phyloP scores from a whole-genome alignment of 2,329 filamentous ascomycete species.

The Boeremia exigua region DNA sequence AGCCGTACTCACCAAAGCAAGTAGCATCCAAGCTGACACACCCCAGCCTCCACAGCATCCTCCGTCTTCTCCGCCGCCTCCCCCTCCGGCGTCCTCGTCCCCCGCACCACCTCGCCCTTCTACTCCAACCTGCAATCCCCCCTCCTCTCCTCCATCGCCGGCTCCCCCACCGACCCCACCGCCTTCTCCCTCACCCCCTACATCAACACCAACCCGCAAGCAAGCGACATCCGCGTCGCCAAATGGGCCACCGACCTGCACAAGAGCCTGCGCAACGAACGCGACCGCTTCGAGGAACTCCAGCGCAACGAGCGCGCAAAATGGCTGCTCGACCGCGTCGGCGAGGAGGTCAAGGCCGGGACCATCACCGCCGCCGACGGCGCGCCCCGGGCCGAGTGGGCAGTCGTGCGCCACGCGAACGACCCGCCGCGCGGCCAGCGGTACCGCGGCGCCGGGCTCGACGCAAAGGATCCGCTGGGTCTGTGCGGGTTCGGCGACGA shows the following conservation, averaged over 20 bases:
- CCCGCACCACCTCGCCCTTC: slow-evolving; percentile 43
- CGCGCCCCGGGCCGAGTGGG: slow-evolving; percentile 42
- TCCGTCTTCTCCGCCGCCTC: slow-evolving; percentile 45
- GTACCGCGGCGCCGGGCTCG: slow-evolving; percentile 45
- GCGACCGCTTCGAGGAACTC: slow-evolving; percentile 70
- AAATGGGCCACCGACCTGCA: slow-evolving; percentile 86
- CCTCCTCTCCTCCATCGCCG: slow-evolving; percentile 44
- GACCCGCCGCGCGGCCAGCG: slow-evolving; percentile 33
- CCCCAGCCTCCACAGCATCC: slow-evolving; percentile 39
- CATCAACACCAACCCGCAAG: slow-evolving; percentile 62
- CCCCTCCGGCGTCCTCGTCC: slow-evolving; percentile 49
- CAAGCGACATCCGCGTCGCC: slow-evolving; percentile 73
- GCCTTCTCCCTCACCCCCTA: slow-evolving; percentile 52
- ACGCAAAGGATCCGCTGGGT: slow-evolving; percentile 78
- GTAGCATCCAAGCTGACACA: neutral
- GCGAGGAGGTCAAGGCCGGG: slow-evolving; percentile 62
- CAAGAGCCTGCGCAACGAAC: slow-evolving; percentile 74
- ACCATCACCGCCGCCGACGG: slow-evolving; percentile 36
- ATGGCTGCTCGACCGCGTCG: slow-evolving; percentile 74
- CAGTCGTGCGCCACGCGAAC: slow-evolving; percentile 36
- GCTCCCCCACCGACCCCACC: slow-evolving; percentile 34
- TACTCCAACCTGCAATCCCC: slow-evolving; percentile 45
- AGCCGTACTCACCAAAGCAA: neutral
- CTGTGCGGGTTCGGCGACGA: slow-evolving; percentile 73
- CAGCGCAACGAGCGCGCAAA: slow-evolving; percentile 66